phyloP scores from a whole-genome alignment of 495 filamentous ascomycete species.

The Lichina pygmaea region DNA sequence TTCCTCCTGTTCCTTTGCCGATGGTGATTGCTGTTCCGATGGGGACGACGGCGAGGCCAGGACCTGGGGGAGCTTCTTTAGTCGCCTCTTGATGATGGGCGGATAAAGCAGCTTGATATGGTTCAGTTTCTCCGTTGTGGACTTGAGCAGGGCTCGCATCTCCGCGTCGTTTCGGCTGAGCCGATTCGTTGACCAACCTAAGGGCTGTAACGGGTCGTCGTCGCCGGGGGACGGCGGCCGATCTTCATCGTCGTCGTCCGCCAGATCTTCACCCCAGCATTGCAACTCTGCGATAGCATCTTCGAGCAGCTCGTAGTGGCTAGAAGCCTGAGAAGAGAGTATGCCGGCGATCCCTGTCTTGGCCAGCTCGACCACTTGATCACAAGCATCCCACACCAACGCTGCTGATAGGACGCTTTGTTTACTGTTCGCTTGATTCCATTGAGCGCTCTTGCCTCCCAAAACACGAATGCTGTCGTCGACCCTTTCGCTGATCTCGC shows the following conservation, averaged over 20 bases:
- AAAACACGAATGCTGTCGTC: too few species aligned
- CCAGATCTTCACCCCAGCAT: slow-evolving; percentile 31
- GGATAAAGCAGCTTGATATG: slow-evolving; percentile 29
- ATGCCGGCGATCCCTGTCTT: slow-evolving; percentile 36
- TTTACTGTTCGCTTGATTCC: too few species aligned
- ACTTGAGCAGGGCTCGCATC: slow-evolving; percentile 28
- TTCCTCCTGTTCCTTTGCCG: neutral
- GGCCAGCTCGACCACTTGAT: slow-evolving; percentile 32
- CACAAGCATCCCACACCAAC: slow-evolving; percentile 44
- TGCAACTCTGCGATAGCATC: slow-evolving; percentile 67
- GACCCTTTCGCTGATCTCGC: too few species aligned
- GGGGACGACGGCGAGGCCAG: slow-evolving; percentile 4
- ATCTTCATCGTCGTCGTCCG: slow-evolving; percentile 33
- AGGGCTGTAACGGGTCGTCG: neutral
- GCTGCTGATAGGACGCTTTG: slow-evolving; percentile 18
- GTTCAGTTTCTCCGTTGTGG: slow-evolving; percentile 25
- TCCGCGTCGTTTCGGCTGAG: slow-evolving; percentile 22
- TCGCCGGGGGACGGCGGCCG: neutral
- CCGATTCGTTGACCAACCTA: slow-evolving; percentile 16
- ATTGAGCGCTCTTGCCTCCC: too few species aligned
- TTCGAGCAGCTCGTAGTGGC: slow-evolving; percentile 41
- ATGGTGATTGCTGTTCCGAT: neutral
- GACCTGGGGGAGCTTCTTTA: slow-evolving; percentile 19
- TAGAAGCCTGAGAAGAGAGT: slow-evolving; percentile 30
- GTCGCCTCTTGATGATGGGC: slow-evolving; percentile 29